A percentile compares a stretch with the other conserved stretches of the same genome.
These are phyloP conservation scores for Spinacia oleracea DNA, from an alignment of 179 eudicot genomes.

Conservation along the genomic window DNA sequence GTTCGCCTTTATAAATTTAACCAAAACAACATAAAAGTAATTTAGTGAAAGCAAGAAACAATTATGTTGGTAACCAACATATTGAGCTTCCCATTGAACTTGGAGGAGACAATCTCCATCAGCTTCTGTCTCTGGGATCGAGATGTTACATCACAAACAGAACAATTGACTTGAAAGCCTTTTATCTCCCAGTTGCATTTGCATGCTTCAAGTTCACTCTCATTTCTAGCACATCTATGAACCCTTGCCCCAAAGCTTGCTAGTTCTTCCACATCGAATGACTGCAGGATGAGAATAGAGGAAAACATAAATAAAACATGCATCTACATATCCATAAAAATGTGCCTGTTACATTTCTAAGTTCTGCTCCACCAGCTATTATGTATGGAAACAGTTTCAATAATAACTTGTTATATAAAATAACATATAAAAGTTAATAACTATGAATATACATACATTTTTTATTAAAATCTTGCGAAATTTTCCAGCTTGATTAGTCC, in stretches of 20 bases:
- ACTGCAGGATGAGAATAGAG: background rate
- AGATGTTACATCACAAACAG: slow-evolving; percentile 5
- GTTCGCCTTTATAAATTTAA: slow-evolving; percentile 30
- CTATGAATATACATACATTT: too few relatives aligned
- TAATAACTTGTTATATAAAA: too few relatives aligned
- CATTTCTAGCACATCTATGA: slow-evolving; percentile 11
- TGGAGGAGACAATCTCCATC: slow-evolving; percentile 9
- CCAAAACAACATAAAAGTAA: background rate
- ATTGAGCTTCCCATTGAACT: slow-evolving; percentile 4
- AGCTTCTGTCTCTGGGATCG: background rate
- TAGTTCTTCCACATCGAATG: slow-evolving; percentile 15
- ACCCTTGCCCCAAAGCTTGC: slow-evolving; percentile 4
- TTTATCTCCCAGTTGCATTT: background rate
- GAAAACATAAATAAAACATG: background rate
- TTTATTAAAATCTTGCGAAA: too few relatives aligned
- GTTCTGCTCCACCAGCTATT: too few relatives aligned
- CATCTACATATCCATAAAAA: background rate
- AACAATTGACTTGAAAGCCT: slow-evolving; percentile 13
- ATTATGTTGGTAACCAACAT: background rate
- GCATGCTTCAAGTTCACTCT: slow-evolving; percentile 12
- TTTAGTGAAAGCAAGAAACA: background rate
- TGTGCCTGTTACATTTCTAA: too few relatives aligned
- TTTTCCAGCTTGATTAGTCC: background rate
- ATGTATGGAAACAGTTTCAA: too few relatives aligned
- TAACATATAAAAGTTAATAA: too few relatives aligned